Evolutionary conservation across 805 yeast species (phyloP).

Genomic region (Cyberlindnera maritima): DNA sequence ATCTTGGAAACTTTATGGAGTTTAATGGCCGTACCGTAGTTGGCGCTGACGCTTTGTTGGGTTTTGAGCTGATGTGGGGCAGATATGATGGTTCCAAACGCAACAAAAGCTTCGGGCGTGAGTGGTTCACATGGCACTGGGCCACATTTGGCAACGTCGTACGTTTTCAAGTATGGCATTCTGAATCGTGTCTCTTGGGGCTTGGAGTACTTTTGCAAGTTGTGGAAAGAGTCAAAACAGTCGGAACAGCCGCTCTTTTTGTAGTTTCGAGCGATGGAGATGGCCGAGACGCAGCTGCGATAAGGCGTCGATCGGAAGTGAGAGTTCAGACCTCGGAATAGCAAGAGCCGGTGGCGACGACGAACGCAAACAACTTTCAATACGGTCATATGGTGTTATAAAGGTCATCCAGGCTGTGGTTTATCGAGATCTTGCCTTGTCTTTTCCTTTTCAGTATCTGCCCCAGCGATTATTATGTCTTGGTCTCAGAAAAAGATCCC

Average conservation of each 20-base stretch:
- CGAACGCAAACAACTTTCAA: not conserved
- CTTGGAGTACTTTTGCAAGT: too few relatives aligned
- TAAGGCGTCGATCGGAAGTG: not conserved
- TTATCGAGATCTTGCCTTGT: too few relatives aligned
- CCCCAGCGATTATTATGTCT: constrained; percentile 3
- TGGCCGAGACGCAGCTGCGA: constrained; percentile 5
- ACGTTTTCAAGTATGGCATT: constrained; percentile 35
- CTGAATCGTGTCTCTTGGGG: not conserved
- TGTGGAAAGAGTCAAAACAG: not conserved
- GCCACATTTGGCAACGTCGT: constrained; percentile 24
- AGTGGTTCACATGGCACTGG: constrained; percentile 45
- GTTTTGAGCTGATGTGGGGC: constrained; percentile 67
- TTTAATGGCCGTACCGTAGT: constrained; percentile 92
- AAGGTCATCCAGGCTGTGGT: too few relatives aligned
- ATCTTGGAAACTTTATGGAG: constrained; percentile 71
- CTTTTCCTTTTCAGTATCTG: too few relatives aligned
- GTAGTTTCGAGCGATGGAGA: not conserved
- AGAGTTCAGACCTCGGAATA: not conserved
- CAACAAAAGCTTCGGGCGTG: constrained; percentile 63
- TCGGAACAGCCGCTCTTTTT: not conserved
- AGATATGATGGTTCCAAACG: constrained; percentile 75
- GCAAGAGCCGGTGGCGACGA: not conserved
- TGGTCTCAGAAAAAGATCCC: constrained; percentile 64
- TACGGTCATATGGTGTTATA: too few relatives aligned
- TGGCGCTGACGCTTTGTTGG: constrained; percentile 50